Evolutionary conservation across 163 green algal species (phyloP).

Genomic region (Chlamydomonas reinhardtii): DNA sequence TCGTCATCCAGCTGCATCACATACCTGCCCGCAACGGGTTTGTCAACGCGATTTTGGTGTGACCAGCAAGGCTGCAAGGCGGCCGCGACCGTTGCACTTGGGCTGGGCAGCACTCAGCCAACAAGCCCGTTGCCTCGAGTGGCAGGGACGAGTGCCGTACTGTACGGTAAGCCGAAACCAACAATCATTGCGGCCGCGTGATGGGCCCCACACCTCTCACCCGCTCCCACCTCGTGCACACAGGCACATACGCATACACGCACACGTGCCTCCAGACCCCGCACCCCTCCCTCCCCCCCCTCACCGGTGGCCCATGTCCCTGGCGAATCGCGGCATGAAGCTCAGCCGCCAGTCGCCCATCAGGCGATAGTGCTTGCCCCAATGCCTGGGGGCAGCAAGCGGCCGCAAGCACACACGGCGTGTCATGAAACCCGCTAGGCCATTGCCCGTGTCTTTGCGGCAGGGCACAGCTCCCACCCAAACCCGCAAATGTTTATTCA

Average conservation of each 20-base stretch:
- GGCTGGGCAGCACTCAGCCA: no score
- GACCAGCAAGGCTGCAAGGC: not conserved
- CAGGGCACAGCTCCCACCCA: no score
- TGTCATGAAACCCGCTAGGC: no score
- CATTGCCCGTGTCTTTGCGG: no score
- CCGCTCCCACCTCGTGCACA: no score
- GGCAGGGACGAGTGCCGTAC: no score
- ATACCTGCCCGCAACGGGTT: not conserved
- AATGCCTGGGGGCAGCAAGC: not conserved
- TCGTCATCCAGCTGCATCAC: not conserved
- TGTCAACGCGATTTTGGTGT: not conserved
- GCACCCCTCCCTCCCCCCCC: not conserved
- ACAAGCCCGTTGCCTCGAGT: no score
- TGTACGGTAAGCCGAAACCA: no score
- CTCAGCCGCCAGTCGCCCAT: slow-evolving; percentile 1
- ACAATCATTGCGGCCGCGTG: no score
- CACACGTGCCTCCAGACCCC: not conserved
- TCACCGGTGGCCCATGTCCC: not conserved
- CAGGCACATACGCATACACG: not conserved
- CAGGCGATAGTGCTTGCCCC: not conserved
- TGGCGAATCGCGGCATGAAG: not conserved
- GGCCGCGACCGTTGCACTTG: not conserved
- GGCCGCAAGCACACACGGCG: no score
- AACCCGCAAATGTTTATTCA: no score
- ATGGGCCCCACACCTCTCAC: no score